Conservation (phyloP, 768 basidiomycete genomes). For the Serendipita sp. region DNA sequence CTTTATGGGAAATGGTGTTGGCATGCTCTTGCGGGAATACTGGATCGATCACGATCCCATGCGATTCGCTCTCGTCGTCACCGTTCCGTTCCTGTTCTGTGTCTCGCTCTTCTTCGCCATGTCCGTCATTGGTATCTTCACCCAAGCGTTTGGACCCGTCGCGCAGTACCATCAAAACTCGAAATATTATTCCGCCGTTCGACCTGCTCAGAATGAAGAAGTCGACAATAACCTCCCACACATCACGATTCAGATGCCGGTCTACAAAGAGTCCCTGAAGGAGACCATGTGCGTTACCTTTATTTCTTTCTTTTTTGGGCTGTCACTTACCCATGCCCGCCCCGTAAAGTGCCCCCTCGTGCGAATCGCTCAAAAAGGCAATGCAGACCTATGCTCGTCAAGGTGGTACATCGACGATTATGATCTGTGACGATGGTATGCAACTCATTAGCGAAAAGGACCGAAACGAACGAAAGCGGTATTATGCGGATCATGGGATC, state of each 20-base stretch:
- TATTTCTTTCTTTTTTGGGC: too few species aligned
- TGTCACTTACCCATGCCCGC: too few species aligned
- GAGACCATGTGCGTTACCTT: constrained; percentile 35
- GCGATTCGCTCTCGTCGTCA: constrained; percentile 50
- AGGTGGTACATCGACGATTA: constrained; percentile 63
- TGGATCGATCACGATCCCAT: constrained; percentile 45
- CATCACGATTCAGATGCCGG: constrained; percentile 67
- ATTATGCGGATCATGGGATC: constrained; percentile 60
- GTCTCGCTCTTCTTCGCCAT: constrained; percentile 62
- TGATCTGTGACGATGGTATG: constrained; percentile 74
- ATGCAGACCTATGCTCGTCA: constrained; percentile 83
- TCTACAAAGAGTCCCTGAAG: constrained; percentile 74
- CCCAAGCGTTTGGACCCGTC: constrained; percentile 48
- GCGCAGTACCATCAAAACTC: constrained; percentile 78
- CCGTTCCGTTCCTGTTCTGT: constrained; percentile 58
- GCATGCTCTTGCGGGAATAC: constrained; percentile 46
- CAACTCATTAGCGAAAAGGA: constrained; percentile 49
- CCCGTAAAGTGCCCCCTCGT: constrained; percentile 33
- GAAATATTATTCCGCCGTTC: constrained; percentile 58
- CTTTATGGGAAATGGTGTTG: constrained; percentile 49
- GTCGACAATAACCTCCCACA: constrained; percentile 54
- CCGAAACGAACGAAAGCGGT: constrained; percentile 45
- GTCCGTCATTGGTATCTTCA: constrained; percentile 26
- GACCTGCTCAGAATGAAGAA: constrained; percentile 42
- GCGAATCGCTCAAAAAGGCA: constrained; percentile 64